These are phyloP conservation scores for Quercus tomentella DNA, from an alignment of 331 rosid species.

Conservation along the genomic window DNA sequence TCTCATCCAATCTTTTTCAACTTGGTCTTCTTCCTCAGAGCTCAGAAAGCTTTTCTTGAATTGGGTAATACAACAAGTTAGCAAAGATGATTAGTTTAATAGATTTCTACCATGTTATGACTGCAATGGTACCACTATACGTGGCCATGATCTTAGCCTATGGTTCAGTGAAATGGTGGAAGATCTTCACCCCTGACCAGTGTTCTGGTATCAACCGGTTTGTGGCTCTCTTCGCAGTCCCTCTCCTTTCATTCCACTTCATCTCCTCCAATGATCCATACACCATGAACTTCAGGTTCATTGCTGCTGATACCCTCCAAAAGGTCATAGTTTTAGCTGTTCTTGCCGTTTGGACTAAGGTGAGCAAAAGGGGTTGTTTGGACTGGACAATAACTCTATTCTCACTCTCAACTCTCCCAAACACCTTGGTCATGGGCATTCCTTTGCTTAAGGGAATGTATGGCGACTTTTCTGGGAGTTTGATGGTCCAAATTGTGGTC, in stretches of 20 bases:
- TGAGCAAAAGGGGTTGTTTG: conserved; percentile 62
- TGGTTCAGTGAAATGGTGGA: conserved; percentile 95
- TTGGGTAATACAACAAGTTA: neutral
- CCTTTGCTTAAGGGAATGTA: conserved; percentile 86
- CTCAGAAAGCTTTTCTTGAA: neutral
- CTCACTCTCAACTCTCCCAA: conserved; percentile 83
- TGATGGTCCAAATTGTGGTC: conserved; percentile 93
- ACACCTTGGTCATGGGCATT: conserved; percentile 93
- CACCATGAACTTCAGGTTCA: conserved; percentile 71
- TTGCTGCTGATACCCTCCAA: conserved; percentile 84
- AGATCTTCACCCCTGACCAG: conserved; percentile 82
- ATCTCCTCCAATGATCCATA: conserved; percentile 74
- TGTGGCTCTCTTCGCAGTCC: conserved; percentile 85
- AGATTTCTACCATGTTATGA: conserved; percentile 88
- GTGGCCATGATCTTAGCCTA: conserved; percentile 87
- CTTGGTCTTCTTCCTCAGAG: conserved; percentile 6
- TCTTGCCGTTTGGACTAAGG: conserved; percentile 48
- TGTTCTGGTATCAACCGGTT: conserved; percentile 88
- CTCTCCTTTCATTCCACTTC: conserved; percentile 84
- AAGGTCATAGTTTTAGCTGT: conserved; percentile 53
- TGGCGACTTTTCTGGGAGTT: conserved; percentile 64
- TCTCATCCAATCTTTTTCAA: neutral
- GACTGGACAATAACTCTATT: conserved; percentile 88
- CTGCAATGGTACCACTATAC: conserved; percentile 86
- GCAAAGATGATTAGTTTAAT: conserved; percentile 56